Conservation (phyloP, 805 yeast genomes). For the Scheffersomyces lignosus region DNA sequence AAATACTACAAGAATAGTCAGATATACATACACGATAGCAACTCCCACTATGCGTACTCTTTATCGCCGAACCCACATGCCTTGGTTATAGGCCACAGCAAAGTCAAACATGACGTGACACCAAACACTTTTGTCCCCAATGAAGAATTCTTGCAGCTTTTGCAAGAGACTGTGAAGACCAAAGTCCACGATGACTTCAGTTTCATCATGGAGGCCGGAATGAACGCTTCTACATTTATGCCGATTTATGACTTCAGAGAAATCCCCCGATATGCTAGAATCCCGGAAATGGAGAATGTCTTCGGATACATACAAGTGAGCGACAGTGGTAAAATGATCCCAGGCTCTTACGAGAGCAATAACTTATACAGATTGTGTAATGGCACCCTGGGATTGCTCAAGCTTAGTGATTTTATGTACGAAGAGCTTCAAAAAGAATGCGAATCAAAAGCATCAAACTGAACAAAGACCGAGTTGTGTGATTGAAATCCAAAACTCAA, state of each 20-base stretch:
- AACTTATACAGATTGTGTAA: conserved; percentile 53
- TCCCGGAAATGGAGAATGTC: conserved; percentile 69
- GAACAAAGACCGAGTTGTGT: too few species aligned
- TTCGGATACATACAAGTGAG: conserved; percentile 69
- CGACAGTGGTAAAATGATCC: conserved; percentile 52
- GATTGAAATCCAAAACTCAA: too few species aligned
- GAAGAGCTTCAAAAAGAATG: conserved; percentile 38
- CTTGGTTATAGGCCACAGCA: conserved; percentile 7
- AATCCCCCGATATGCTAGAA: conserved; percentile 62
- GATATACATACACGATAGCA: conserved; percentile 9
- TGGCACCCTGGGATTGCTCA: conserved; percentile 48
- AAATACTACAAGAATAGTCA: conserved; percentile 5
- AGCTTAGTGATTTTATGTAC: conserved; percentile 51
- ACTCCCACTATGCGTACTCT: conserved; percentile 8
- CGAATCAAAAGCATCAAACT: conserved; percentile 15
- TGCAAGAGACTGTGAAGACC: conserved; percentile 25
- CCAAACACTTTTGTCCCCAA: conserved; percentile 27
- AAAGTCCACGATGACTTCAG: conserved; percentile 46
- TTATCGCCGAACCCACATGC: conserved; percentile 10
- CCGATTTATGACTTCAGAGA: conserved; percentile 72
- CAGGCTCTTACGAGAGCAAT: conserved; percentile 57
- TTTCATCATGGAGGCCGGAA: conserved; percentile 56
- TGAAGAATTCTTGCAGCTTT: conserved; percentile 24
- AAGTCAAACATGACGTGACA: conserved; percentile 7
- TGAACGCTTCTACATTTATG: conserved; percentile 54